These are phyloP conservation scores for Plantago major DNA, from an alignment of 257 asterid genomes.

Conservation along the genomic window DNA sequence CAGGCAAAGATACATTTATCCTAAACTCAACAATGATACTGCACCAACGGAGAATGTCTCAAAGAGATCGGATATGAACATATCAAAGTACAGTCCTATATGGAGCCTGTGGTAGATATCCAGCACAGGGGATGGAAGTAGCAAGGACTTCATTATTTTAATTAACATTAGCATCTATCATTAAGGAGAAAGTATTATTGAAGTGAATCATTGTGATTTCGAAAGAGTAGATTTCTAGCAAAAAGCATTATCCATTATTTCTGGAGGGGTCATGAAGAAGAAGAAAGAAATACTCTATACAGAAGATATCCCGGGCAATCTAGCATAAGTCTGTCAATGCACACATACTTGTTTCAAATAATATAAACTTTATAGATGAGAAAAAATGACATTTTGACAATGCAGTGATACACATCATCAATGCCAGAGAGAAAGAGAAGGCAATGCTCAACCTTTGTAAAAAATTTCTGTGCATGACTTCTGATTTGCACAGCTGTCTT, in stretches of 20 bases:
- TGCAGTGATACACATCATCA: constrained; percentile 13
- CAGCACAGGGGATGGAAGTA: neutral
- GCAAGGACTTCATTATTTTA: neutral
- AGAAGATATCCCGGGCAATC: neutral
- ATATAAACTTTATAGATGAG: neutral
- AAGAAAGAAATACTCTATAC: constrained; percentile 3
- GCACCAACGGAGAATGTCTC: no score
- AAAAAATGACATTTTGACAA: constrained; percentile 15
- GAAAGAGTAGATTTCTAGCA: neutral
- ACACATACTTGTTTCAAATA: constrained; percentile 4
- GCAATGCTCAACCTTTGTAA: constrained; percentile 75
- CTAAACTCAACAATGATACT: no score
- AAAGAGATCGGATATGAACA: no score
- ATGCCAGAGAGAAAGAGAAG: constrained; percentile 31
- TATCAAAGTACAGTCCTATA: no score
- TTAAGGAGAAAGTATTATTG: neutral
- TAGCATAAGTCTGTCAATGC: neutral
- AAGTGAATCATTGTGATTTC: neutral
- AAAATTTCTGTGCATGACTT: constrained; percentile 99
- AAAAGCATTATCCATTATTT: neutral
- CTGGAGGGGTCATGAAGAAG: neutral
- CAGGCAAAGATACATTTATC: no score
- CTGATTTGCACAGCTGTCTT: constrained; percentile 99
- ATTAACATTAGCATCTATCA: neutral
- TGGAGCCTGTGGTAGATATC: no score